These are phyloP conservation scores for Pyrus hybrid DNA, from an alignment of 331 rosid genomes.

Conservation along the genomic window DNA sequence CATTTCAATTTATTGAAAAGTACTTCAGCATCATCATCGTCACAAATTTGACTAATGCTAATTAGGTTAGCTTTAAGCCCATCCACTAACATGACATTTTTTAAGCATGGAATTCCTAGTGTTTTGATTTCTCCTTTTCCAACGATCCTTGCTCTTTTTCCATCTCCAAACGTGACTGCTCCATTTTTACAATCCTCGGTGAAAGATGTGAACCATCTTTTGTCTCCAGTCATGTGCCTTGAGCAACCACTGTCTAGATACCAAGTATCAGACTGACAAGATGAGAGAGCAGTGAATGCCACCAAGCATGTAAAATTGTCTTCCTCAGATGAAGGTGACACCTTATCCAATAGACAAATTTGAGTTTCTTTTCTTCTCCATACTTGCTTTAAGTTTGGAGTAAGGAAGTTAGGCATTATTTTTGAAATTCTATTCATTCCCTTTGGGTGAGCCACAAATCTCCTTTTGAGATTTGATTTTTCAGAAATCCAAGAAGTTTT, in stretches of 20 bases:
- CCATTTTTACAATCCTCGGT: no score
- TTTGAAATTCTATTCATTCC: no score
- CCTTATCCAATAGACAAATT: not conserved
- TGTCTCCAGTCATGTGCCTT: not conserved
- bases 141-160: not conserved
- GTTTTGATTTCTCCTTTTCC: not conserved
- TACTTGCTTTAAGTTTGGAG: not conserved
- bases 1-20: no score
- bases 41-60: not conserved
- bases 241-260: no score
- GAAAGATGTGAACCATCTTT: not conserved
- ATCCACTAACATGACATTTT: not conserved
- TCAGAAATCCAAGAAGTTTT: no score
- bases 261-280: no score
- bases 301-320: not conserved
- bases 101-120: not conserved
- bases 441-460: no score
- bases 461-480: no score
- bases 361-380: not conserved
- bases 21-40: no score
- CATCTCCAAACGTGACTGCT: not conserved
- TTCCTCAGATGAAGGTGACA: not conserved
- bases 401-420: accelerated
- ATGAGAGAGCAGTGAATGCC: no score
- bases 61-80: not conserved